A percentile compares a stretch with the other conserved stretches of the same genome.
Evolutionary conservation across 306 rosid species (phyloP).

Genomic region (Cicer judaicum): DNA sequence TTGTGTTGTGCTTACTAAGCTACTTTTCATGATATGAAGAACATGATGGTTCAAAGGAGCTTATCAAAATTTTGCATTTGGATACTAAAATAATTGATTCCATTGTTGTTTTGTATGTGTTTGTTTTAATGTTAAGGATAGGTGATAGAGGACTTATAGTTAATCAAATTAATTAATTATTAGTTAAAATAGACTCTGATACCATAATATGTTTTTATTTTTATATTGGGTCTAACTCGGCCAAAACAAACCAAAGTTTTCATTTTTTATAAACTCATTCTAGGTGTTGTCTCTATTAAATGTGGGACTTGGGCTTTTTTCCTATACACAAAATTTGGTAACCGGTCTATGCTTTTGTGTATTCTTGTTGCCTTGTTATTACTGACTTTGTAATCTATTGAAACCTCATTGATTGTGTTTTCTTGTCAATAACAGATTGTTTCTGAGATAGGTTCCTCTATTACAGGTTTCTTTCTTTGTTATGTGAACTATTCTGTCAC

Average conservation of each 20-base stretch:
- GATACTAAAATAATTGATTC: neutral
- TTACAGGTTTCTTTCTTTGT: conserved; percentile 56
- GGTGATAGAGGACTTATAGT: no score
- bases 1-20: neutral
- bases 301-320: no score
- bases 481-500: conserved; percentile 50
- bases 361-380: neutral
- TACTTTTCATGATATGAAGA: neutral
- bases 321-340: neutral
- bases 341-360: neutral
- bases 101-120: neutral
- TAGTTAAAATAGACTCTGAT: no score
- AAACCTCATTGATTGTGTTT: conserved; percentile 25
- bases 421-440: conserved; percentile 51
- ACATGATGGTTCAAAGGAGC: neutral
- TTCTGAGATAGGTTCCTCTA: conserved; percentile 53
- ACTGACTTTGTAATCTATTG: conserved; percentile 13
- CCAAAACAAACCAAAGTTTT: no score
- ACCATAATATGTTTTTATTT: no score
- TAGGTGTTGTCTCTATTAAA: neutral
- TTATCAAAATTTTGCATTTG: neutral
- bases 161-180: no score
- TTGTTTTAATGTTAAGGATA: neutral
- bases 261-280: neutral
- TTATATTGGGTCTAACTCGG: no score